Conservation (phyloP, 2,329 filamentous ascomycete species). For the Colletotrichum paranaense region DNA sequence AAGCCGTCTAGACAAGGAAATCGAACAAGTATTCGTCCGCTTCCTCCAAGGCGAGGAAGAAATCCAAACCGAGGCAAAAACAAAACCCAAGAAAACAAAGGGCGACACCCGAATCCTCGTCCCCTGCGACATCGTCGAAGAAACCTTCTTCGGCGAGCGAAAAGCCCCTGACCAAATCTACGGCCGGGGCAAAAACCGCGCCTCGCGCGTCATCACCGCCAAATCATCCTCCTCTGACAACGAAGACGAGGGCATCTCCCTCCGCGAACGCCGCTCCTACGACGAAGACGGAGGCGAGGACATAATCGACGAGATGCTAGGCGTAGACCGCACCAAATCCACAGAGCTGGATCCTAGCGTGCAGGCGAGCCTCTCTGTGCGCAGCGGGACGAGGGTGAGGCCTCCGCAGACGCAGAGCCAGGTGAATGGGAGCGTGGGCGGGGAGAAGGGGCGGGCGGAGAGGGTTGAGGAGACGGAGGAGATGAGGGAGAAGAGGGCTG, state of each 20-base stretch:
- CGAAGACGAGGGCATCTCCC: conserved; percentile 28
- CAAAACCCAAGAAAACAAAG: conserved; percentile 49
- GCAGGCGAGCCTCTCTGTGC: conserved; percentile 46
- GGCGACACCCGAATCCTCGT: conserved; percentile 63
- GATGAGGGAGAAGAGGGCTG: conserved; percentile 58
- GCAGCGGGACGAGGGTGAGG: conserved; percentile 49
- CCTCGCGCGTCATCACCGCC: conserved; percentile 50
- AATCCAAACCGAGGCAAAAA: neutral
- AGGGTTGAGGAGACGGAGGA: conserved; percentile 62
- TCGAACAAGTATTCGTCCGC: conserved; percentile 61
- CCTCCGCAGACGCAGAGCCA: conserved; percentile 54
- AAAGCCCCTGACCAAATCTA: conserved; percentile 46
- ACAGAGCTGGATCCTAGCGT: conserved; percentile 57
- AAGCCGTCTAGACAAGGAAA: conserved; percentile 59
- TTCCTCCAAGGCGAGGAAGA: conserved; percentile 42
- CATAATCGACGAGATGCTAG: conserved; percentile 28
- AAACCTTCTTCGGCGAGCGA: conserved; percentile 45
- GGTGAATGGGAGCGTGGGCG: conserved; percentile 66
- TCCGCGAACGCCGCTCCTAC: conserved; percentile 50
- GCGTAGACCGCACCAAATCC: conserved; percentile 8
- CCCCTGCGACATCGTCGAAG: conserved; percentile 61
- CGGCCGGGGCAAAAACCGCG: conserved; percentile 57
- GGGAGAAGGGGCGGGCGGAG: conserved; percentile 66
- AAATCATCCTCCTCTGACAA: conserved; percentile 38
- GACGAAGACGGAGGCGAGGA: conserved; percentile 18